These are phyloP conservation scores for Metarhizium sp. DNA, from an alignment of 2,329 filamentous ascomycete species.

Conservation along the genomic window DNA sequence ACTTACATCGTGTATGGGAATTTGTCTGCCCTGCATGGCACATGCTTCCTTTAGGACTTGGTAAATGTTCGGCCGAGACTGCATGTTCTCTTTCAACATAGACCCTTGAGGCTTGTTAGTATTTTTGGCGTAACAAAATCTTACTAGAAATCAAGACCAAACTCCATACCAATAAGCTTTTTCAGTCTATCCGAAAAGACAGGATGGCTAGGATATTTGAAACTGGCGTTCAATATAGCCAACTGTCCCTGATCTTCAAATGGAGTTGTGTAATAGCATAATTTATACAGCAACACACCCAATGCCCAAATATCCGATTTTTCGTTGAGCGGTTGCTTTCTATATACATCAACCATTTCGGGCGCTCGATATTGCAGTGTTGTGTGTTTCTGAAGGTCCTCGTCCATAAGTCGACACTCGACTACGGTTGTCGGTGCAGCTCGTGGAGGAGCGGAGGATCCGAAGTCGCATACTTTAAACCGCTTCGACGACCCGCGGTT, in stretches of 20 bases:
- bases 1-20: constrained; percentile 82
- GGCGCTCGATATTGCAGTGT: constrained; percentile 96
- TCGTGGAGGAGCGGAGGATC: constrained; percentile 75
- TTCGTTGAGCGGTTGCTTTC: constrained; percentile 93
- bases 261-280: constrained; percentile 98
- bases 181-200: constrained; percentile 85
- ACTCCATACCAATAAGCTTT: constrained; percentile 66
- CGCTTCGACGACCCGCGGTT: constrained; percentile 53
- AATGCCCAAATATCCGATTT: constrained; percentile 98
- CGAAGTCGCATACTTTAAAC: constrained; percentile 98
- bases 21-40: constrained; percentile 75
- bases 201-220: constrained; percentile 82
- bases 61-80: constrained; percentile 80
- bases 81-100: constrained; percentile 81
- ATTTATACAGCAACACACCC: constrained; percentile 90
- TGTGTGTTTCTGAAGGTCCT: constrained; percentile 94
- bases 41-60: constrained; percentile 83
- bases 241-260: constrained; percentile 98
- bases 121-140: neutral
- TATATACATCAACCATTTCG: constrained; percentile 97
- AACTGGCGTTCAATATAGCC: constrained; percentile 92
- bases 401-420: constrained; percentile 87
- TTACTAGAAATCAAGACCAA: neutral
- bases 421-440: constrained; percentile 77
- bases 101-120: constrained; percentile 44